Evolutionary conservation across 441 rosid species (phyloP), one percentile per base, ranked within the genome.

Genomic region (Gossypium aridum): DNA sequence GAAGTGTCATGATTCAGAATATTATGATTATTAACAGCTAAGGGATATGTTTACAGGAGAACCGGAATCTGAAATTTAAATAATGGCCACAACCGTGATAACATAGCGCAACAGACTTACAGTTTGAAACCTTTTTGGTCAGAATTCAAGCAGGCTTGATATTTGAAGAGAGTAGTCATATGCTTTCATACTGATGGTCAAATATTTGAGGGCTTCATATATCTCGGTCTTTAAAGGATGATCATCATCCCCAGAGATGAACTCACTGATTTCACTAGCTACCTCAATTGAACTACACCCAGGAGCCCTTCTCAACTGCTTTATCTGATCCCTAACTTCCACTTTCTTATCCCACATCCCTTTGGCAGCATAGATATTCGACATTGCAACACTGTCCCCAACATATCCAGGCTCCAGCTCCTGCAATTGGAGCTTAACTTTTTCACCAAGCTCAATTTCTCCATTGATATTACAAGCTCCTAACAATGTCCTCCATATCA

Each of bases 241-340:
- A 70, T 22, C 80, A 31, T 62, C 66, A 31, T 28, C 66, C 66
- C 45, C 83, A 57, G 84, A 81, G 56, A 81, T 76, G 79, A 83
- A 83, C 69, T 83, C 83, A 63, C 74, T 72, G 34, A 83, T 78
- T 2, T 19, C 57, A 25, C 70, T 75, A 71, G 56, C 77, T 0
- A 81, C 25, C 75, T 83, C 81, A 45, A 77, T 83, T 73, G 76
- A 81, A 83, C 86, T 83, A 49, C 82, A 77, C 3, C 86, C 86
- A 72, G 84, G 84, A 39, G 69, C 72, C 75, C 83, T 79, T 83
- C 84, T 81, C n/a, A 64, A 16, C 73, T 79, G 80, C 73, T 9
- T 83, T 55, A 77, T 76, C 53, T 65, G 78, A 73, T 81, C 71
- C 20, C 84, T 83, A 43, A 75, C 23, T 61, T 16, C 64, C 19